Evolutionary conservation across 495 filamentous ascomycete genomes (phyloP).

Genomic region (Cercophora scortea): DNA sequence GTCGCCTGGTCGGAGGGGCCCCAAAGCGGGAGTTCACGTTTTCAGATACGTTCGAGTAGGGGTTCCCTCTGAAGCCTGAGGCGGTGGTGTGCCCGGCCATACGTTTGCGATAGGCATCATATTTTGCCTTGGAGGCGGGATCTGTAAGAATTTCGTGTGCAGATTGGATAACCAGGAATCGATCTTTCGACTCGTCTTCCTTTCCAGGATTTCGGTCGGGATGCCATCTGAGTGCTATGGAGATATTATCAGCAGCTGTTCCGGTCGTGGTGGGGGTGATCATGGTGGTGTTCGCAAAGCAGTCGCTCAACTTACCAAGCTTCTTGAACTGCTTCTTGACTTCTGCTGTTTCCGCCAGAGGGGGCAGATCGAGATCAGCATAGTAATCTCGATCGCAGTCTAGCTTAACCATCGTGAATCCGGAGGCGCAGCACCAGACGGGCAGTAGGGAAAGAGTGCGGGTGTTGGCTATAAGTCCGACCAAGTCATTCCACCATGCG

Average conservation of each 20-base stretch:
- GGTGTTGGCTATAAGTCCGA: background rate
- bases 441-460: background rate
- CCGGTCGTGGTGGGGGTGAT: no score
- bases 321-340: constrained; percentile 84
- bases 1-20: constrained; percentile 40
- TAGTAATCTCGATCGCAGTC: constrained; percentile 78
- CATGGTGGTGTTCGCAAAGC: background rate
- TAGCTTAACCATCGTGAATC: constrained; percentile 60
- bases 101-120: constrained; percentile 59
- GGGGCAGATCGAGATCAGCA: constrained; percentile 63
- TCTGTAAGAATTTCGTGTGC: constrained; percentile 80
- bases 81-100: constrained; percentile 29
- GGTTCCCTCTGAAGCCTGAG: constrained; percentile 44
- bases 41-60: constrained; percentile 38
- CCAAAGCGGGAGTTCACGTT: constrained; percentile 22
- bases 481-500: background rate
- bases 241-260: background rate
- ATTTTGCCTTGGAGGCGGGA: constrained; percentile 56
- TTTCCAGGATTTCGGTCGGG: constrained; percentile 83
- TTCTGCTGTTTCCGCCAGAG: constrained; percentile 57
- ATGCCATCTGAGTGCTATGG: constrained; percentile 70
- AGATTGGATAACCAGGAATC: constrained; percentile 77
- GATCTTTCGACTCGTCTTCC: constrained; percentile 67
- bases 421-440: background rate
- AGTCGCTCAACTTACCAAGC: constrained; percentile 49